Evolutionary conservation across 306 rosid genomes (phyloP).

Genomic region (Malus fusca): DNA sequence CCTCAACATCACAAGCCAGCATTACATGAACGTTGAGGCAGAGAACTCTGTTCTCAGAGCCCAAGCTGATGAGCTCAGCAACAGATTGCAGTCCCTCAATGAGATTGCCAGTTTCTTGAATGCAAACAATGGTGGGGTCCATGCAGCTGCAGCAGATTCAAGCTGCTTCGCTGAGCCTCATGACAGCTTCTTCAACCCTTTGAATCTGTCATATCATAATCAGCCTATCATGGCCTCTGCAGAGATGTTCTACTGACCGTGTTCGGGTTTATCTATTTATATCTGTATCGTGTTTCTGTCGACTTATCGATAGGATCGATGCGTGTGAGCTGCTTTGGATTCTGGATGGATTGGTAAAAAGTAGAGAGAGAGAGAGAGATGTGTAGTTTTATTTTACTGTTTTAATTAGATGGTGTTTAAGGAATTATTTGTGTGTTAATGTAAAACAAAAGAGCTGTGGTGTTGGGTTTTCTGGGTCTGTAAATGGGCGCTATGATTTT

Average conservation of each 20-base stretch:
- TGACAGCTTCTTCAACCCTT: constrained; percentile 38
- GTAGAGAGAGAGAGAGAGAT: neutral
- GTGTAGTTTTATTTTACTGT: neutral
- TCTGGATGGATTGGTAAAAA: neutral
- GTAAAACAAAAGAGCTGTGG: neutral
- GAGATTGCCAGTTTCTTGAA: constrained; percentile 47
- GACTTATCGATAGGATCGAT: too few relatives aligned
- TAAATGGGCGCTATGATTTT: constrained; percentile 22
- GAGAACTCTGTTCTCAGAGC: constrained; percentile 79
- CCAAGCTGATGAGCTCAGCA: constrained; percentile 53
- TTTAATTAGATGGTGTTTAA: constrained; percentile 18
- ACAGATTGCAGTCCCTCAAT: constrained; percentile 56
- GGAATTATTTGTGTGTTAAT: constrained; percentile 32
- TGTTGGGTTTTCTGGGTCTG: constrained; percentile 19
- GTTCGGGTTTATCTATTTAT: neutral
- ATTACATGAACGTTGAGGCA: constrained; percentile 51
- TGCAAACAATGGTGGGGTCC: constrained; percentile 28
- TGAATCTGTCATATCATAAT: constrained; percentile 35
- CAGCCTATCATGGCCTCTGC: constrained; percentile 70
- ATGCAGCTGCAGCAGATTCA: constrained; percentile 15
- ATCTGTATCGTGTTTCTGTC: too few relatives aligned
- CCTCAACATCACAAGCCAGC: constrained; percentile 51
- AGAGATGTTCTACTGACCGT: constrained; percentile 37
- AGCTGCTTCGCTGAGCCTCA: constrained; percentile 28
- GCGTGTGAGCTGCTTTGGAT: neutral